Evolutionary conservation across 2,329 filamentous ascomycete species (phyloP), one percentile per base, ranked within the genome.

Genomic region (Blastomyces emzantsi): DNA sequence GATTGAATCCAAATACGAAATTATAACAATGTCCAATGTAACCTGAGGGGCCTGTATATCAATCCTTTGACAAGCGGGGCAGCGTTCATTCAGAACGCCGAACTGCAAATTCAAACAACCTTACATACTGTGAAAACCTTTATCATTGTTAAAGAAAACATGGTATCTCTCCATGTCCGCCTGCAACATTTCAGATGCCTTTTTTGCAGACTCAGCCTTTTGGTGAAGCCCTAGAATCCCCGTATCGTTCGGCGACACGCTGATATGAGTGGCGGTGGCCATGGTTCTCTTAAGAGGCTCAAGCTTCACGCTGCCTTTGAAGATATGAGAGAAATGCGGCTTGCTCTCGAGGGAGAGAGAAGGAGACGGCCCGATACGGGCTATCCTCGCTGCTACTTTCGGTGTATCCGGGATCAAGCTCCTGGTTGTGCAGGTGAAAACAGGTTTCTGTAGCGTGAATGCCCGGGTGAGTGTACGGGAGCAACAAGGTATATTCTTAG

Each of bases 91-190:
- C n/a, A 9, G 11, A 45, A 52, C 33, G 30, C 30, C 9, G 36
- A 36, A 13, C 3, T 36, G 67, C 54, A 54, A 28, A 28, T 41
- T 19, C 45, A 57, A 55, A 56, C 7, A 11, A 55, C 28, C 13
- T 3, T 22, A 68, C 71, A 45, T 65, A 78, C 76, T 90, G 71
- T 97, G 92, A 66, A 89, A 95, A 0, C 88, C 88, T 1, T 75
- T 71, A 0, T 82, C 13, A 17, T 47, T 65, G 66, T 94, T 95
- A 80, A 92, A 96, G 77, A 88, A 95, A 64, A 92, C 87, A 71
- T 96, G 89, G 69, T 92, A 85, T 43, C 76, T 77, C 36, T 83
- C 83, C 67, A 94, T 82, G 70, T 96, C 92, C 64, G 86, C 78
- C 72, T 96, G 90, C 22, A 97, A 77, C 3, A 96, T 76, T 66